These are phyloP conservation scores for Pichia sp. DNA, from an alignment of 1,139 yeast species.

Conservation along the genomic window DNA sequence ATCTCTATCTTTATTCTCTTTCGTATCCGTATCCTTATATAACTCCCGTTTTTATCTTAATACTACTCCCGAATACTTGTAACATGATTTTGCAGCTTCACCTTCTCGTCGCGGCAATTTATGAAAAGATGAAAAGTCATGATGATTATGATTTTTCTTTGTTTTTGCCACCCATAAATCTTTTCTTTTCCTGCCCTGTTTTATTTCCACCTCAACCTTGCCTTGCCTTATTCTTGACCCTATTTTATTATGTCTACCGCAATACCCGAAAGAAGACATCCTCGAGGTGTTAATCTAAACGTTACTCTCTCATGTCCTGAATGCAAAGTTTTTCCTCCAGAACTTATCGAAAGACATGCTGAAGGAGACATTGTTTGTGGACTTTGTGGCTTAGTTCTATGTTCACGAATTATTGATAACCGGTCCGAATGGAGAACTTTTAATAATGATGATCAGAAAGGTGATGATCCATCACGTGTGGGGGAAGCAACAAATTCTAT, in stretches of 20 bases:
- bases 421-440: conserved; percentile 99
- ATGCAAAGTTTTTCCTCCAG: conserved; percentile 93
- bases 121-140: too few species aligned
- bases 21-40: too few species aligned
- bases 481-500: conserved; percentile 98
- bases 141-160: too few species aligned
- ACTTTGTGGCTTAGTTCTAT: conserved; percentile 86
- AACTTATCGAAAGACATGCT: conserved; percentile 86
- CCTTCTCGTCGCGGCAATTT: too few species aligned
- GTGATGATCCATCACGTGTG: conserved; percentile 98
- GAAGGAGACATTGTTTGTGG: conserved; percentile 99
- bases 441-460: conserved; percentile 93
- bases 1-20: not conserved
- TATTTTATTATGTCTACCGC: conserved; percentile 8
- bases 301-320: conserved; percentile 93
- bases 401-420: conserved; percentile 90
- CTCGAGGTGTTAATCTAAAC: conserved; percentile 52
- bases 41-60: too few species aligned
- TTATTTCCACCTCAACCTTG: too few species aligned
- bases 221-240: not conserved
- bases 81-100: too few species aligned
- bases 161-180: not conserved
- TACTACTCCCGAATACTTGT: too few species aligned
- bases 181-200: too few species aligned
- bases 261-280: conserved; percentile 10